A percentile compares a stretch with the other conserved stretches of the same genome.
phyloP scores from a whole-genome alignment of 345 rosid genomes.

The Limnanthes douglasii region DNA sequence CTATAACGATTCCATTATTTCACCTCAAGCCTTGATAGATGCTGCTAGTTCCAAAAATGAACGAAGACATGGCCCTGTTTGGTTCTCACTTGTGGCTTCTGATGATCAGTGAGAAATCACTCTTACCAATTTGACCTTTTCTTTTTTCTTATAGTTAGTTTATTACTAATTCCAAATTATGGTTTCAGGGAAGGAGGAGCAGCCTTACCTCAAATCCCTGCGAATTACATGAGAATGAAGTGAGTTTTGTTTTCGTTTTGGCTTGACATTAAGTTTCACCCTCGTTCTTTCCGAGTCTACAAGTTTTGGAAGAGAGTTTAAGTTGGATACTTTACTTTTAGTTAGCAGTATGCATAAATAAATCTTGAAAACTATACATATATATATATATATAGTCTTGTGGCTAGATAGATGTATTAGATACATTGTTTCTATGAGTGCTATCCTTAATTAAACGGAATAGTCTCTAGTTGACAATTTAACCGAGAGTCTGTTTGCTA shows the following conservation, averaged over 20 bases:
- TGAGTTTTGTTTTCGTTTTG: constrained; percentile 18
- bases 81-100: constrained; percentile 93
- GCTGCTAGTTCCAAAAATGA: constrained; percentile 30
- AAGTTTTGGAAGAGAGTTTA: too few species aligned
- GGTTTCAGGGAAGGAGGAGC: constrained; percentile 62
- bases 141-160: constrained; percentile 1
- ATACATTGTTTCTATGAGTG: too few species aligned
- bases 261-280: too few species aligned
- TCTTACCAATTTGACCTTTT: constrained; percentile 6
- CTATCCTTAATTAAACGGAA: too few species aligned
- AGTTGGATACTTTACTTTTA: too few species aligned
- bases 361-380: too few species aligned
- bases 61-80: constrained; percentile 60
- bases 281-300: too few species aligned
- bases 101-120: constrained; percentile 79
- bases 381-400: too few species aligned
- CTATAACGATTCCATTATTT: constrained; percentile 33
- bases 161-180: constrained; percentile 14
- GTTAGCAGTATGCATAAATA: too few species aligned
- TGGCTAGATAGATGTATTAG: too few species aligned
- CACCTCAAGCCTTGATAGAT: constrained; percentile 39
- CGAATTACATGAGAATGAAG: constrained; percentile 71
- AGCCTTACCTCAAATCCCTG: constrained; percentile 74
- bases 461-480: too few species aligned
- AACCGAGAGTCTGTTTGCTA: too few species aligned